A percentile compares a stretch with the other conserved stretches of the same genome.
Conservation (phyloP, 169 alveolate genomes). For the Fabrea salina region DNA sequence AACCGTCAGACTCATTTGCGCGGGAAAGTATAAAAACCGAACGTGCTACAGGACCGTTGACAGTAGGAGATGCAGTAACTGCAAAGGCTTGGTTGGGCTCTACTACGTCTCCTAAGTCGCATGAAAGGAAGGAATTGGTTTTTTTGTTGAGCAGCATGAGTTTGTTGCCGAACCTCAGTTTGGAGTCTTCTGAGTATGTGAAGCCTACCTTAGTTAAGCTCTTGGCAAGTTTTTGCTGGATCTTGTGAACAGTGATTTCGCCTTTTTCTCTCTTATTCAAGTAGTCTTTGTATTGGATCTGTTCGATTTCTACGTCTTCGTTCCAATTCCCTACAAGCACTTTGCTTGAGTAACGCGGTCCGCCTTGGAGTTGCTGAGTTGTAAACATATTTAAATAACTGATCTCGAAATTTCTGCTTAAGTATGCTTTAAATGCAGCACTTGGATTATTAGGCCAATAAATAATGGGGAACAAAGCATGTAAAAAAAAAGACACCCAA, state of each 20-base stretch:
- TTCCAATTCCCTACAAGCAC: constrained; percentile 66
- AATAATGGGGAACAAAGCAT: too few relatives aligned
- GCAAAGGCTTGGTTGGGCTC: constrained; percentile 56
- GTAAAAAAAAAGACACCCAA: too few relatives aligned
- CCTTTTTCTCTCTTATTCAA: constrained; percentile 51
- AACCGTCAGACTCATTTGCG: constrained; percentile 41
- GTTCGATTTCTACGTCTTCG: constrained; percentile 71
- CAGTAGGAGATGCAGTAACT: constrained; percentile 53
- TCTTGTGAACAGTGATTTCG: constrained; percentile 39
- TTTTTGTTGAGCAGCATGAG: constrained; percentile 55
- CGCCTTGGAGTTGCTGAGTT: constrained; percentile 67
- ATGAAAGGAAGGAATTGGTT: constrained; percentile 55
- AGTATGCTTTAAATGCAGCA: too few relatives aligned
- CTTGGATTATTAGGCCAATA: too few relatives aligned
- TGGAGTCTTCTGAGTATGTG: constrained; percentile 51
- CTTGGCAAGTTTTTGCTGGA: constrained; percentile 37
- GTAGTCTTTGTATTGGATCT: constrained; percentile 44
- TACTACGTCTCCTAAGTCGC: constrained; percentile 63
- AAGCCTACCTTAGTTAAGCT: constrained; percentile 21
- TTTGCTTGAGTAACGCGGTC: constrained; percentile 56
- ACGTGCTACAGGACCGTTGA: constrained; percentile 58
- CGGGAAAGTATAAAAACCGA: constrained; percentile 49
- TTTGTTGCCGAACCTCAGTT: constrained; percentile 61
- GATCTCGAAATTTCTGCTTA: too few relatives aligned
- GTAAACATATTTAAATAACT: constrained; percentile 49